phyloP scores from a whole-genome alignment of 345 rosid genomes.

The Aethionema arabicum region DNA sequence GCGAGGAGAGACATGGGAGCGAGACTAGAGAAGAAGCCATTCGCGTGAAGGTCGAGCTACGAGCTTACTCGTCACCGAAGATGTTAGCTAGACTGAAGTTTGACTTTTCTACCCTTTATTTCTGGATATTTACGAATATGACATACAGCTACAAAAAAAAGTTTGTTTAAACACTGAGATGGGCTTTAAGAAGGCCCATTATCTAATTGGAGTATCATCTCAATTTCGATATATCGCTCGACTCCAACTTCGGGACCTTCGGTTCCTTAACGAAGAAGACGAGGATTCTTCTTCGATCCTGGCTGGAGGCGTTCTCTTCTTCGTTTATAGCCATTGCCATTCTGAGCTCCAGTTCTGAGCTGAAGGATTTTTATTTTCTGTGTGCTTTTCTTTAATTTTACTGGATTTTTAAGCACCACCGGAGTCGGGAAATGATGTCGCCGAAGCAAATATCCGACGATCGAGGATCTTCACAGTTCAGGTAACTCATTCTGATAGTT shows the following conservation, averaged over 20 bases:
- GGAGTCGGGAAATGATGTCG: conserved; percentile 55
- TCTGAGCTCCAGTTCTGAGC: neutral
- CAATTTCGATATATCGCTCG: conserved; percentile 25
- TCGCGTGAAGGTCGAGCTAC: conserved; percentile 23
- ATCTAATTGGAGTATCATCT: neutral
- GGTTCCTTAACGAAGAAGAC: conserved; percentile 31
- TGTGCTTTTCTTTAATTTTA: neutral
- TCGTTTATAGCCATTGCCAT: neutral
- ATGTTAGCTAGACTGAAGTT: neutral
- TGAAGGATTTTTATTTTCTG: neutral
- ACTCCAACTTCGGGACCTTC: conserved; percentile 16
- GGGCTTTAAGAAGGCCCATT: conserved; percentile 25
- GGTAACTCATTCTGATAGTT: conserved; percentile 36
- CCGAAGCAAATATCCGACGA: conserved; percentile 72
- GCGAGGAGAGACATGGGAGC: conserved; percentile 22
- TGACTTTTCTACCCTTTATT: neutral
- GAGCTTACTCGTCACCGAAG: neutral
- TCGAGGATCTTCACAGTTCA: conserved; percentile 73
- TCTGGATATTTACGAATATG: no score
- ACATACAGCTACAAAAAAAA: no score
- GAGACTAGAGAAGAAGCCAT: conserved; percentile 46
- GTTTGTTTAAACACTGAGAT: neutral
- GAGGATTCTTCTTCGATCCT: conserved; percentile 18
- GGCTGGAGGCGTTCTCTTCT: conserved; percentile 3
- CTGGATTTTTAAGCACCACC: conserved; percentile 10